Evolutionary conservation across 208 protist species (phyloP).

Genomic region (Entamoeba moshkovskii): DNA sequence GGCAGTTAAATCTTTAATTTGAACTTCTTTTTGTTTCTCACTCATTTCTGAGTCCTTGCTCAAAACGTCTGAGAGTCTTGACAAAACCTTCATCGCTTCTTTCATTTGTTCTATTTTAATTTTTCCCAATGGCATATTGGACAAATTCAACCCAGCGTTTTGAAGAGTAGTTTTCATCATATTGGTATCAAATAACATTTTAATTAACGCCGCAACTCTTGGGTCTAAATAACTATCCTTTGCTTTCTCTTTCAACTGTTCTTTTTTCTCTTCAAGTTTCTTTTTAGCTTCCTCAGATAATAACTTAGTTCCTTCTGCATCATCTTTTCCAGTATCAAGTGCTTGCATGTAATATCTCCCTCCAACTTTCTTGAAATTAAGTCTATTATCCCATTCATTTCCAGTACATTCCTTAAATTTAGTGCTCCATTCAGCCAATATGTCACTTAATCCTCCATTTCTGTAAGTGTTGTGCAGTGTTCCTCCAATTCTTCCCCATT

Average conservation of each 20-base stretch:
- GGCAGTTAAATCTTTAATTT: slow-evolving; percentile 14
- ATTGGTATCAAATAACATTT: background rate
- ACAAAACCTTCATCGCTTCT: slow-evolving; percentile 33
- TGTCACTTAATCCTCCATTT: background rate
- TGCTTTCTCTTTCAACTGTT: background rate
- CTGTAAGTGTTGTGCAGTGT: background rate
- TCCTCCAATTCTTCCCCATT: slow-evolving; percentile 10
- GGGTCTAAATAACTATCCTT: background rate
- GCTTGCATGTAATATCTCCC: background rate
- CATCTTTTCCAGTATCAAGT: background rate
- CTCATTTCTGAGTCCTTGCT: background rate
- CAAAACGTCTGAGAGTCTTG: slow-evolving; percentile 9
- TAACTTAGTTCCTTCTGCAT: background rate
- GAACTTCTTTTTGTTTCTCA: background rate
- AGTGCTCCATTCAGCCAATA: background rate
- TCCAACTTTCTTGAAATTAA: background rate
- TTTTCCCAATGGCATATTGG: slow-evolving; percentile 42
- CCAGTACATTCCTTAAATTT: slow-evolving; percentile 5
- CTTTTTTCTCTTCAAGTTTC: background rate
- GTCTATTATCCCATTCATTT: background rate
- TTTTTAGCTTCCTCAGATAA: background rate
- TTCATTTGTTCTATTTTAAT: slow-evolving; percentile 40
- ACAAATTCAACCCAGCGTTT: background rate
- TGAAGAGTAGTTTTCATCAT: background rate
- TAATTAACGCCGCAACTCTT: background rate